Conservation (phyloP, 495 filamentous ascomycete species). For the Jackrogersella multiformis region DNA sequence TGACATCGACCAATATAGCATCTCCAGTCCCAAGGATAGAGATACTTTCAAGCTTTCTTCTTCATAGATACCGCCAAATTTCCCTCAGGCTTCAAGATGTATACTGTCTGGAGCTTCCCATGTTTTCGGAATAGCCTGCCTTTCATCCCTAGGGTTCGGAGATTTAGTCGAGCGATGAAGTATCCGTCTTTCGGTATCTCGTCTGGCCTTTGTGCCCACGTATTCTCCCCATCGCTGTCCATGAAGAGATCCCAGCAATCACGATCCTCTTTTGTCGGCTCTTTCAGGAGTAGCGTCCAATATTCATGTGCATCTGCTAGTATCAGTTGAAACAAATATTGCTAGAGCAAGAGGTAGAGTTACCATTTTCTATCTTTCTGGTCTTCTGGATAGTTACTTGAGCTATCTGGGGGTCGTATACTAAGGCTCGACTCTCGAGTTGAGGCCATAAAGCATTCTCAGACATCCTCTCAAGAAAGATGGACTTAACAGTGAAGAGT, state of each 20-base stretch:
- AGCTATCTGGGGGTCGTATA: background rate
- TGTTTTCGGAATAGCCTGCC: slow-evolving; percentile 2
- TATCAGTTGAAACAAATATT: background rate
- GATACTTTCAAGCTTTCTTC: no score
- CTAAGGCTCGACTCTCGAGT: background rate
- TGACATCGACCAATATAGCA: no score
- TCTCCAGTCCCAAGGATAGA: no score
- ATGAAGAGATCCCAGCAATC: slow-evolving; percentile 18
- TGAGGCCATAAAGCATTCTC: background rate
- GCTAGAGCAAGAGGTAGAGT: background rate
- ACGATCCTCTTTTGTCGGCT: background rate
- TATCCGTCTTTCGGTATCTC: slow-evolving; percentile 4
- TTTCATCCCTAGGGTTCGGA: slow-evolving; percentile 1
- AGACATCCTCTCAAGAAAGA: no score
- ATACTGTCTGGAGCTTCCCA: slow-evolving; percentile 13
- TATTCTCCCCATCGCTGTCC: background rate
- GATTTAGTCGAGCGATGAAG: slow-evolving; percentile 6
- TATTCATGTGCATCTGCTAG: background rate
- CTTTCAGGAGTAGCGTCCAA: background rate
- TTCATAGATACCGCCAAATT: no score
- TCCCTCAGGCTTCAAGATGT: slow-evolving; percentile 1
- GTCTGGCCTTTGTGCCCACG: slow-evolving; percentile 5
- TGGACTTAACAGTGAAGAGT: no score
- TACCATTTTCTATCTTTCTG: background rate
- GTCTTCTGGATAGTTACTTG: slow-evolving; percentile 1